Percentiles rank a stretch among this genome's conserved stretches.
Conservation (phyloP, 75 land plant species). For the Pseudotsuga menziesii region DNA sequence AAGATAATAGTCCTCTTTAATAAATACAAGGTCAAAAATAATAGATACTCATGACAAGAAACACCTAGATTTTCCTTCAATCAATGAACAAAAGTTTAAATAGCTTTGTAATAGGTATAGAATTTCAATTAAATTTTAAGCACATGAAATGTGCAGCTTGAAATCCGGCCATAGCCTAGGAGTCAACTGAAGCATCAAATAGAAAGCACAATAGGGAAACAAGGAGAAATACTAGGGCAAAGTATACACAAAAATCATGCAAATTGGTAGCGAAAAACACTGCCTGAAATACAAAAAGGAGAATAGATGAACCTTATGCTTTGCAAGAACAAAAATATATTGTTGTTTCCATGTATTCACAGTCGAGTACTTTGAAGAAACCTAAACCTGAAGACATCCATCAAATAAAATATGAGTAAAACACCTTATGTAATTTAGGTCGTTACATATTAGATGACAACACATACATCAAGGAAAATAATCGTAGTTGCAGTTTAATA, state of each 20-base stretch:
- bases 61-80: not conserved
- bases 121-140: not conserved
- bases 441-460: not conserved
- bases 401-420: not conserved
- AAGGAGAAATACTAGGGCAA: not conserved
- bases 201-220: not conserved
- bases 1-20: slow-evolving; percentile 75
- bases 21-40: not conserved
- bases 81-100: not conserved
- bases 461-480: not conserved
- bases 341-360: slow-evolving; percentile 88
- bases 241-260: not conserved
- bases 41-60: not conserved
- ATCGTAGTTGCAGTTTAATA: not conserved
- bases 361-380: slow-evolving; percentile 81
- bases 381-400: slow-evolving; percentile 59
- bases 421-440: not conserved
- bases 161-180: not conserved
- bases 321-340: slow-evolving; percentile 85
- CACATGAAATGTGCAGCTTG: not conserved
- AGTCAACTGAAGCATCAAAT: not conserved
- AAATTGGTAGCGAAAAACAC: not conserved
- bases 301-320: slow-evolving; percentile 54
- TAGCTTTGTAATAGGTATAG: not conserved
- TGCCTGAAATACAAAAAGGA: not conserved